Percentiles rank a stretch among this genome's conserved stretches.
Evolutionary conservation across 2,329 filamentous ascomycete species (phyloP).

Genomic region (Penicillium sp.): DNA sequence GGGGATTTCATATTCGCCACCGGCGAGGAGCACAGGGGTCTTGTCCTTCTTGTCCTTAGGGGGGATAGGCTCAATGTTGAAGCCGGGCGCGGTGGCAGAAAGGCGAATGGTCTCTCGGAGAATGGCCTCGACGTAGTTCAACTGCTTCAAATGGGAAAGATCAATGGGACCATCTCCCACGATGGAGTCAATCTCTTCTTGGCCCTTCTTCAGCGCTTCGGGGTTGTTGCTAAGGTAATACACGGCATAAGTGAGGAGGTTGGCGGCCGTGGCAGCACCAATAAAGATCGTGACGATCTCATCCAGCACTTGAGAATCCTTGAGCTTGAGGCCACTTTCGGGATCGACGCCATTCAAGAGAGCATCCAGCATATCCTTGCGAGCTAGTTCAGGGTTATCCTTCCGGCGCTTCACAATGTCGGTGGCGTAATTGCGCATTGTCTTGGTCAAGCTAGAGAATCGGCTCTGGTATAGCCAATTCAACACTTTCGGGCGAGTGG

Average conservation of each 20-base stretch:
- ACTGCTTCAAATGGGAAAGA: conserved; percentile 16
- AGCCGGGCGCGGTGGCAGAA: conserved; percentile 58
- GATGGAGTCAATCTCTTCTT: conserved; percentile 64
- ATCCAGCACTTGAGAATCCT: conserved; percentile 63
- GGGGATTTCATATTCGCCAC: conserved; percentile 62
- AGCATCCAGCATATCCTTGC: conserved; percentile 62
- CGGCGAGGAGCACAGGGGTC: conserved; percentile 52
- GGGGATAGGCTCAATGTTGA: conserved; percentile 55
- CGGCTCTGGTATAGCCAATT: conserved; percentile 53
- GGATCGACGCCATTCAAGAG: conserved; percentile 62
- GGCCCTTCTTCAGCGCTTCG: conserved; percentile 59
- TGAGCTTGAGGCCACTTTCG: conserved; percentile 60
- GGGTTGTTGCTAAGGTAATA: conserved; percentile 67
- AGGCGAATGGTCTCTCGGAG: conserved; percentile 66
- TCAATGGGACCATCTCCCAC: conserved; percentile 22
- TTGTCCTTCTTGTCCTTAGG: conserved; percentile 33
- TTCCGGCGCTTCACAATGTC: conserved; percentile 59
- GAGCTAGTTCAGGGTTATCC: conserved; percentile 51
- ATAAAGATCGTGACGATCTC: conserved; percentile 68
- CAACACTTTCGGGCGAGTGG: conserved; percentile 53
- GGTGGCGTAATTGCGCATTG: conserved; percentile 56
- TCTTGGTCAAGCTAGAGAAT: conserved; percentile 58
- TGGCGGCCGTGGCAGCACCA: conserved; percentile 71
- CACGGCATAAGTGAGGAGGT: conserved; percentile 65
- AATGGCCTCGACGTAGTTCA: conserved; percentile 64